A percentile compares a stretch with the other conserved stretches of the same genome.
phyloP scores from a whole-genome alignment of 2,329 filamentous ascomycete genomes.

The Neobulgaria alba region DNA sequence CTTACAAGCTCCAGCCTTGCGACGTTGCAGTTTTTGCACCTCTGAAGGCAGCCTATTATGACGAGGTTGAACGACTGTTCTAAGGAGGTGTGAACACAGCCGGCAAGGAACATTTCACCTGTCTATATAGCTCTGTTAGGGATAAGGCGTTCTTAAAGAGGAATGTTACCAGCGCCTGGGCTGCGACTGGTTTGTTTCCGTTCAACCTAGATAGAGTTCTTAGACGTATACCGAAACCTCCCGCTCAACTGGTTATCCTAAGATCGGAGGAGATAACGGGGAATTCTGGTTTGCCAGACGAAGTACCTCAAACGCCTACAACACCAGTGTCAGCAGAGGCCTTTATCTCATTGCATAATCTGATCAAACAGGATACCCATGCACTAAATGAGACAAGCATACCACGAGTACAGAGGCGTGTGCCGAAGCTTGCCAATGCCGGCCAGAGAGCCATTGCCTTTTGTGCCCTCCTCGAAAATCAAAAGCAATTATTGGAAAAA shows the following conservation, averaged over 20 bases:
- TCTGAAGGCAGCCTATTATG: conserved; percentile 20
- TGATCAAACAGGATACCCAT: conserved; percentile 21
- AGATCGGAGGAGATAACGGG: conserved; percentile 2
- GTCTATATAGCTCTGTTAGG: conserved; percentile 17
- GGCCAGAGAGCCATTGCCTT: conserved; percentile 20
- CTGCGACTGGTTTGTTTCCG: conserved; percentile 13
- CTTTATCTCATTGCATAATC: conserved; percentile 15
- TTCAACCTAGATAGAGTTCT: conserved; percentile 10
- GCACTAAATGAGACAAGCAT: conserved; percentile 13
- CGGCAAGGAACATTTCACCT: conserved; percentile 18
- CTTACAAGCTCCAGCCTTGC: conserved; percentile 23
- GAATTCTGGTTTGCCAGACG: conserved; percentile 5
- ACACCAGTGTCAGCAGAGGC: conserved; percentile 10
- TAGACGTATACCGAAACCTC: conserved; percentile 7
- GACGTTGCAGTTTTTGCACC: conserved; percentile 21
- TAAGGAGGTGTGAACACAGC: conserved; percentile 19
- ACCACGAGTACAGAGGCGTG: conserved; percentile 17
- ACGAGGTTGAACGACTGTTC: conserved; percentile 18
- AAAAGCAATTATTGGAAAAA: conserved; percentile 17
- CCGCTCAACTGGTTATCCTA: conserved; percentile 3
- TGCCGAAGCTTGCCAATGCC: conserved; percentile 22
- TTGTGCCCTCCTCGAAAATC: conserved; percentile 25
- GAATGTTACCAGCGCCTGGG: conserved; percentile 27
- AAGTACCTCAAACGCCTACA: conserved; percentile 11
- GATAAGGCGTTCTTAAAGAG: conserved; percentile 13